These are phyloP conservation scores for Trichoderma citrinoviride DNA, from an alignment of 2,329 filamentous ascomycete species.

Conservation along the genomic window DNA sequence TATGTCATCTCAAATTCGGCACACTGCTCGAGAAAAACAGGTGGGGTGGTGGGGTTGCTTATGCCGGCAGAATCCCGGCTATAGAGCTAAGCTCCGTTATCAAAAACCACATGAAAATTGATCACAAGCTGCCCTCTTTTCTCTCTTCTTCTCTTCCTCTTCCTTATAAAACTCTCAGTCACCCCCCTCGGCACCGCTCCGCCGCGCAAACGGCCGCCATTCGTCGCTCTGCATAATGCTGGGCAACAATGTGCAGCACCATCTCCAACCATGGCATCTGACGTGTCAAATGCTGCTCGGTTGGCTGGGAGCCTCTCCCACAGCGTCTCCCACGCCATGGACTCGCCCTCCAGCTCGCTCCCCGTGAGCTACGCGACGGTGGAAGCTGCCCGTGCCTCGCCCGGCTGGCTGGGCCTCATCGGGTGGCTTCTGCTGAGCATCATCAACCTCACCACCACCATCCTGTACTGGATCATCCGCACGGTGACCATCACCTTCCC, in stretches of 20 bases:
- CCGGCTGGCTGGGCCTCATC: constrained; percentile 58
- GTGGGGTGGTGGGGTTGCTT: constrained; percentile 13
- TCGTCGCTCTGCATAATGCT: constrained; percentile 38
- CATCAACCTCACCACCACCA: constrained; percentile 54
- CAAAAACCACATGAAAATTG: constrained; percentile 22
- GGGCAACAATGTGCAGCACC: constrained; percentile 32
- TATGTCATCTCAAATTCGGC: neutral
- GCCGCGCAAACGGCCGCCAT: constrained; percentile 24
- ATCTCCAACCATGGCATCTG: constrained; percentile 42
- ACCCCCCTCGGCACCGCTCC: constrained; percentile 19
- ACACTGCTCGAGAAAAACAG: neutral
- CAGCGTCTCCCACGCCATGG: constrained; percentile 35
- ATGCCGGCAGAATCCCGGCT: constrained; percentile 21
- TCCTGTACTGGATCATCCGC: constrained; percentile 76
- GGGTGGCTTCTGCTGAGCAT: constrained; percentile 54
- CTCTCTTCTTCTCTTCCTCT: constrained; percentile 20
- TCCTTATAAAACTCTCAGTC: neutral
- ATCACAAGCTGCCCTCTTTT: constrained; percentile 14
- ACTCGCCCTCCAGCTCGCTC: constrained; percentile 33
- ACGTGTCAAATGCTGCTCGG: constrained; percentile 39
- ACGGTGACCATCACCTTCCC: constrained; percentile 87
- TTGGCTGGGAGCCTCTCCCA: constrained; percentile 35
- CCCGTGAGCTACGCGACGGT: constrained; percentile 38
- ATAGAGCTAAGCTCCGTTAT: constrained; percentile 13
- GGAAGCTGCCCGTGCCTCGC: constrained; percentile 38